Evolutionary conservation across 75 land plant genomes (phyloP).

Genomic region (Selaginella tamariscina): DNA sequence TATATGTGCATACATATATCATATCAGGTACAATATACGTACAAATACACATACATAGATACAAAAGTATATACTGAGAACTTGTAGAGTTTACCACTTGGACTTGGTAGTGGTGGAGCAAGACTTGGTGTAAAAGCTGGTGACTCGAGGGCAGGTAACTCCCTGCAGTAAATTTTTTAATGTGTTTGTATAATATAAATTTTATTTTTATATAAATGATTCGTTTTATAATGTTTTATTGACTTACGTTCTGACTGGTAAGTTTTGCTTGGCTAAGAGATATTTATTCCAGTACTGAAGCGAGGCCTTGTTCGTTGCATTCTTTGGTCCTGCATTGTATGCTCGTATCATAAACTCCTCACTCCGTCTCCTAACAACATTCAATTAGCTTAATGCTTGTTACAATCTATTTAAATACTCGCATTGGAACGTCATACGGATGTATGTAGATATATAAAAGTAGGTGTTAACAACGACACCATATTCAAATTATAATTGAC

Average conservation of each 20-base stretch:
- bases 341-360: slow-evolving; percentile 85
- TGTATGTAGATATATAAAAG: no score
- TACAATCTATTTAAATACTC: neutral
- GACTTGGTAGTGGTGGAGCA: neutral
- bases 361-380: slow-evolving; percentile 46
- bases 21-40: no score
- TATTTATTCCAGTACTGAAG: slow-evolving; percentile 57
- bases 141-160: neutral
- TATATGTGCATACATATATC: no score
- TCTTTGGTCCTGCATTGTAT: slow-evolving; percentile 65
- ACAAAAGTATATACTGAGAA: no score
- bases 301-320: slow-evolving; percentile 59
- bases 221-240: no score
- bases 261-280: slow-evolving; percentile 55
- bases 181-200: no score
- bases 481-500: no score
- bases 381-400: neutral
- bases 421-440: no score
- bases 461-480: no score
- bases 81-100: neutral
- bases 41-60: no score
- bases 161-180: neutral
- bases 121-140: neutral
- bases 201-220: no score
- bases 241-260: slow-evolving; percentile 37